Evolutionary conservation across 768 basidiomycete genomes (phyloP).

Genomic region (Termitomyces sp.): DNA sequence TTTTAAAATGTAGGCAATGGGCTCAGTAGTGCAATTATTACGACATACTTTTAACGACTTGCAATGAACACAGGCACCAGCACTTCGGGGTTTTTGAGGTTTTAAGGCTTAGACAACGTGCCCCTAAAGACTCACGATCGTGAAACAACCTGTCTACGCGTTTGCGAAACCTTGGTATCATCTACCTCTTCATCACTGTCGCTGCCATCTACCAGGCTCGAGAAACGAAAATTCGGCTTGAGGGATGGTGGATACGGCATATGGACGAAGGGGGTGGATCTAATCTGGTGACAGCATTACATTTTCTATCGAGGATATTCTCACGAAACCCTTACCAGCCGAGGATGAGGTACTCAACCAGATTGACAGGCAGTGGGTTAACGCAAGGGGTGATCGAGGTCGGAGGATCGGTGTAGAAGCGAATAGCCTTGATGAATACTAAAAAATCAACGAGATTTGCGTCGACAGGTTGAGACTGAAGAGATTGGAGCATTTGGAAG

Average conservation of each 20-base stretch:
- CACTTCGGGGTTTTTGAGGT: constrained; percentile 26
- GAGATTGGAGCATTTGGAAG: background rate
- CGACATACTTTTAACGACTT: constrained; percentile 51
- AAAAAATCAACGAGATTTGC: background rate
- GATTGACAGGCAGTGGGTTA: background rate
- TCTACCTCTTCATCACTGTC: constrained; percentile 21
- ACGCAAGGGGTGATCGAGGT: background rate
- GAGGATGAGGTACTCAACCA: background rate
- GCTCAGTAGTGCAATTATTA: background rate
- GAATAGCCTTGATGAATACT: background rate
- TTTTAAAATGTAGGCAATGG: constrained; percentile 18
- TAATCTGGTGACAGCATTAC: background rate
- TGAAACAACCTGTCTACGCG: constrained; percentile 9
- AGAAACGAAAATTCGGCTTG: constrained; percentile 15
- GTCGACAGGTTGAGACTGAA: background rate
- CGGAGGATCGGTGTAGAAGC: background rate
- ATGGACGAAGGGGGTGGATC: background rate
- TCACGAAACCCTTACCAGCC: background rate
- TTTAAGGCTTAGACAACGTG: background rate
- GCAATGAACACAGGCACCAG: constrained; percentile 56
- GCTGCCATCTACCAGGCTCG: constrained; percentile 14
- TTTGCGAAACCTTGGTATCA: constrained; percentile 10
- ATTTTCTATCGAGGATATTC: background rate
- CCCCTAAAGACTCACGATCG: constrained; percentile 21
- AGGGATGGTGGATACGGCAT: constrained; percentile 7